Conservation (phyloP, 257 asterid genomes). For the Cinchona pubescens region DNA sequence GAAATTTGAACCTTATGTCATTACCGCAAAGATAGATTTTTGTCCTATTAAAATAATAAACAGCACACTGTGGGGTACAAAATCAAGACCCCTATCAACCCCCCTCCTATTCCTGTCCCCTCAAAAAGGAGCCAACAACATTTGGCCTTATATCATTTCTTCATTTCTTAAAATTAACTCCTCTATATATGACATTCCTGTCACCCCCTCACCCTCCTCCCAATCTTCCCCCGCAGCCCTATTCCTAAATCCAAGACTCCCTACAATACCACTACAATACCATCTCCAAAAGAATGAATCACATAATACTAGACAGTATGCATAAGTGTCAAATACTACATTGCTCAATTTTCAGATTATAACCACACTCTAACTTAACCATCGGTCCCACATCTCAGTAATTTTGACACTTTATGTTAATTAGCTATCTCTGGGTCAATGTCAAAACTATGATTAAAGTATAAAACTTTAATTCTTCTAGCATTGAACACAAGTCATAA, state of each 20-base stretch:
- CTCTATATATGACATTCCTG: too few relatives aligned
- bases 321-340: background rate
- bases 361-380: background rate
- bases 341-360: conserved; percentile 2
- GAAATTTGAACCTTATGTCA: conserved; percentile 7
- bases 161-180: too few relatives aligned
- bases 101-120: too few relatives aligned
- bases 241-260: background rate
- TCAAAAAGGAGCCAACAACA: background rate
- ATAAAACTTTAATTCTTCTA: background rate
- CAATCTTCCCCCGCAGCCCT: background rate
- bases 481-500: background rate
- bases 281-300: background rate
- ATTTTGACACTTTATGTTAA: background rate
- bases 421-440: background rate
- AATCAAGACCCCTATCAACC: background rate
- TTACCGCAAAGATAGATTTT: background rate
- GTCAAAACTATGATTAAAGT: background rate
- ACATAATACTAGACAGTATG: background rate
- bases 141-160: background rate
- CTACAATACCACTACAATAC: background rate
- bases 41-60: background rate
- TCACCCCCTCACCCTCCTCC: too few relatives aligned
- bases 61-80: background rate
- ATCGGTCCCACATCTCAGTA: background rate